These are phyloP conservation scores for Mycena pura DNA, from an alignment of 768 basidiomycete genomes.

Conservation along the genomic window DNA sequence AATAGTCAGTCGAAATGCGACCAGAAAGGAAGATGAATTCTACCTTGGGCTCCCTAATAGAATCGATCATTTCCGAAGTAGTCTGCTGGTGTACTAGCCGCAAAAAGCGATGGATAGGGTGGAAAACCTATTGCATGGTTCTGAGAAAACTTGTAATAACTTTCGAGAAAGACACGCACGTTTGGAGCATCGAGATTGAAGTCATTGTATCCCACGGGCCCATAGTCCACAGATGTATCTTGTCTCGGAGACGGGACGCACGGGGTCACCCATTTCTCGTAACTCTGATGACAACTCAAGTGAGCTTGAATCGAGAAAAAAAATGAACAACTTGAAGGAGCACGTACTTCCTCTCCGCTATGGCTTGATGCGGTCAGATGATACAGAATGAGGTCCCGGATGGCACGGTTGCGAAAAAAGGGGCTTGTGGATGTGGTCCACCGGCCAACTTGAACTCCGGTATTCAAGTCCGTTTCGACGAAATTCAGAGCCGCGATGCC, in stretches of 20 bases:
- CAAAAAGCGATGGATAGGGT: constrained; percentile 4
- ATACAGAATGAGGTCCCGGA: constrained; percentile 1
- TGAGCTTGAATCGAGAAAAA: background rate
- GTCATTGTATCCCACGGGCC: constrained; percentile 6
- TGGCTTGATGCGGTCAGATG: background rate
- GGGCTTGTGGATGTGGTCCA: background rate
- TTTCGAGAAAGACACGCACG: background rate
- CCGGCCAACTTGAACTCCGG: background rate
- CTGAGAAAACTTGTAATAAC: background rate
- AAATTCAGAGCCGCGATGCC: constrained; percentile 10
- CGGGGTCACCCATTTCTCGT: background rate
- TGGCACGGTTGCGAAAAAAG: background rate
- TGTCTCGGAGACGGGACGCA: background rate
- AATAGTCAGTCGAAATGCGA: background rate
- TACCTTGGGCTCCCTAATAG: background rate
- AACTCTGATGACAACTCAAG: background rate
- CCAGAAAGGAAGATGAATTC: background rate
- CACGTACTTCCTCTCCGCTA: background rate
- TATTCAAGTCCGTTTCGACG: background rate
- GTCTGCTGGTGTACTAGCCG: background rate
- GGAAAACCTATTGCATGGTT: background rate
- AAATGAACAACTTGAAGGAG: background rate
- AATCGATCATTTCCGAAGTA: background rate
- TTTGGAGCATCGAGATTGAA: constrained; percentile 7
- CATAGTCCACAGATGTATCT: background rate